Conservation (phyloP, 1,284 basidiomycete species). For the Cryptococcus sp. region DNA sequence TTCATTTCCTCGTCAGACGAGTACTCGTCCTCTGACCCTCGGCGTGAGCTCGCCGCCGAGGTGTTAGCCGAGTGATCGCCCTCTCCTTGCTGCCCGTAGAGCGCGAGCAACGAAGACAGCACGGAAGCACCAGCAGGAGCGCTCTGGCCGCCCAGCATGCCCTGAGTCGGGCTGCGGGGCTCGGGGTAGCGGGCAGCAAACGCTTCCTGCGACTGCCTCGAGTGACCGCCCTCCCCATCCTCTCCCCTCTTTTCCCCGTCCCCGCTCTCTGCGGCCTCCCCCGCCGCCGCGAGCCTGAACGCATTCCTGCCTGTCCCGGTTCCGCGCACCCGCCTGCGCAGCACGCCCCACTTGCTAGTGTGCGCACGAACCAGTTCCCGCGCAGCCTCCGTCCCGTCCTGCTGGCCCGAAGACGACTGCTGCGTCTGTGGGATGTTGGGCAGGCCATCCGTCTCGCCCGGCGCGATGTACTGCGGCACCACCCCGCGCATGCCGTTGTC, state of each 20-base stretch:
- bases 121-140: constrained; percentile 42
- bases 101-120: constrained; percentile 42
- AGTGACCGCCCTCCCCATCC: constrained; percentile 13
- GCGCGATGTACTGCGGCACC: constrained; percentile 45
- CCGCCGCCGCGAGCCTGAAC: constrained; percentile 12
- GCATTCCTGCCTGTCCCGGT: constrained; percentile 24
- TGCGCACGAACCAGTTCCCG: constrained; percentile 48
- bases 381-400: constrained; percentile 32
- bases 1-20: constrained; percentile 22
- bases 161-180: constrained; percentile 11
- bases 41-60: constrained; percentile 42
- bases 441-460: constrained; percentile 52
- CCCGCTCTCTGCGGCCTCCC: constrained; percentile 1
- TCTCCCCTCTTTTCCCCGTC: constrained; percentile 35
- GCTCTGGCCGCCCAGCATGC: constrained; percentile 9
- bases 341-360: constrained; percentile 45
- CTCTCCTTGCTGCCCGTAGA: constrained; percentile 39
- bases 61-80: constrained; percentile 32
- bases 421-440: constrained; percentile 38
- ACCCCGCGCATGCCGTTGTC: constrained; percentile 34
- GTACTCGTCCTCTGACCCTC: constrained; percentile 29
- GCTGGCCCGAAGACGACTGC: constrained; percentile 17
- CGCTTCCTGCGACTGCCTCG: constrained; percentile 22
- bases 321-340: constrained; percentile 40
- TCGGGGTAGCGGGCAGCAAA: constrained; percentile 32